Conservation (phyloP, 2,329 filamentous ascomycete species). For the Phaeosphaeriaceae sp. region DNA sequence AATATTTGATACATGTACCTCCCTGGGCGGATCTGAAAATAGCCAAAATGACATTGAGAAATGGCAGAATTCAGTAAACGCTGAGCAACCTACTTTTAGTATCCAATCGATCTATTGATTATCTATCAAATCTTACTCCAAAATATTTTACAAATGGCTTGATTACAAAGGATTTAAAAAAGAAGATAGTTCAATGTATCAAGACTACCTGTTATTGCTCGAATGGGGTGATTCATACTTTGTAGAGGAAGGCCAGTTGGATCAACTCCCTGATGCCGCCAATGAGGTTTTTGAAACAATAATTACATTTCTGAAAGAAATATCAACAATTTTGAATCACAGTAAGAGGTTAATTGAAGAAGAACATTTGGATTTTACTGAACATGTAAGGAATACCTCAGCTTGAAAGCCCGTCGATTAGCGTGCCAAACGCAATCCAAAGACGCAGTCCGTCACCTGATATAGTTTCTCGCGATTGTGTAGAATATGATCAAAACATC, state of each 20-base stretch:
- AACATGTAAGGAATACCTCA: background rate
- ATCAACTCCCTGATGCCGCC: background rate
- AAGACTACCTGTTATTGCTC: background rate
- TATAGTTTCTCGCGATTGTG: background rate
- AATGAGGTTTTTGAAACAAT: constrained; percentile 5
- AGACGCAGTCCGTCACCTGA: background rate
- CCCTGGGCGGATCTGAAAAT: too few relatives aligned
- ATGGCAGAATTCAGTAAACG: background rate
- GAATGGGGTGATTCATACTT: constrained; percentile 3
- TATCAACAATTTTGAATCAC: background rate
- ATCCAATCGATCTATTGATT: background rate
- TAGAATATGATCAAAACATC: background rate
- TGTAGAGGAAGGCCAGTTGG: background rate
- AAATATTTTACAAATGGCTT: background rate
- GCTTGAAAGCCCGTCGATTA: background rate
- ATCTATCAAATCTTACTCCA: background rate
- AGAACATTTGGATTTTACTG: background rate
- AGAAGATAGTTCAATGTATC: background rate
- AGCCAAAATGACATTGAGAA: background rate
- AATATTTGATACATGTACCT: too few relatives aligned
- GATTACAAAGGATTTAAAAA: background rate
- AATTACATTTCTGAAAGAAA: background rate
- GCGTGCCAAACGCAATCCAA: background rate
- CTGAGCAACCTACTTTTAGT: background rate
- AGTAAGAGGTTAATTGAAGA: constrained; percentile 1